Evolutionary conservation across 2,329 filamentous ascomycete species (phyloP), one percentile per base, ranked within the genome.

Genomic region (Xylariaceae sp.): DNA sequence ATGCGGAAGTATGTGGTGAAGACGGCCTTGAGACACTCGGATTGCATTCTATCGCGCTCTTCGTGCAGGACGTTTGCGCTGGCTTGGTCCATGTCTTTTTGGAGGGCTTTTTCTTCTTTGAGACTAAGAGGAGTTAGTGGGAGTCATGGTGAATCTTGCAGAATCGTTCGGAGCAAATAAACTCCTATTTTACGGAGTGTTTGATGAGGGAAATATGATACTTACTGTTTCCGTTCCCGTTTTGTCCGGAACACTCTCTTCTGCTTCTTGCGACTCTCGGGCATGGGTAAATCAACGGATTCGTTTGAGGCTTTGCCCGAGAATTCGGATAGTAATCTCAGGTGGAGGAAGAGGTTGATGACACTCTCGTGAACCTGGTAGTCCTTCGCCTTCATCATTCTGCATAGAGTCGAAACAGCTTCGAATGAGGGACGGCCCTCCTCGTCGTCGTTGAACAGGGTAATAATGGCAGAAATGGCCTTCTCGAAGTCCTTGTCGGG

Each of bases 1-100:
- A 97, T 93, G 55, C 92, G 88, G 75, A 99, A 97, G 77, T 99
- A 99, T 1, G 87, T 88, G 13, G 90, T 90, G 72, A 99, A 99
- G 9, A 99, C 94, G 60, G 97, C 82, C 76, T 97, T 99, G 55
- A 99, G 77, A 1, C 92, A 97, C 75, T 99, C 95, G 4, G 91
- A 89, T 74, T 99, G 94, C 82, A 96, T 94, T 67, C 88, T 86
- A 70, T 97, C 94, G 55, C 90, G 85, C 74, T 97, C 92, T 74
- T 99, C 93, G 70, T 97, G 89, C 66, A 87, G 89, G 62, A 97
- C 93, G 3, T 89, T 81, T 1, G 94, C 94, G 72, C 97, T 92
- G 1, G 94, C 93, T 69, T 93, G 87, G 51, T 87, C 87, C 88
- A 99, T 92, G 69, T 97, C 93, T 73, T 96, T 96, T 66, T 95